Conservation (phyloP, 306 rosid genomes). For the Quercus mongolica region DNA sequence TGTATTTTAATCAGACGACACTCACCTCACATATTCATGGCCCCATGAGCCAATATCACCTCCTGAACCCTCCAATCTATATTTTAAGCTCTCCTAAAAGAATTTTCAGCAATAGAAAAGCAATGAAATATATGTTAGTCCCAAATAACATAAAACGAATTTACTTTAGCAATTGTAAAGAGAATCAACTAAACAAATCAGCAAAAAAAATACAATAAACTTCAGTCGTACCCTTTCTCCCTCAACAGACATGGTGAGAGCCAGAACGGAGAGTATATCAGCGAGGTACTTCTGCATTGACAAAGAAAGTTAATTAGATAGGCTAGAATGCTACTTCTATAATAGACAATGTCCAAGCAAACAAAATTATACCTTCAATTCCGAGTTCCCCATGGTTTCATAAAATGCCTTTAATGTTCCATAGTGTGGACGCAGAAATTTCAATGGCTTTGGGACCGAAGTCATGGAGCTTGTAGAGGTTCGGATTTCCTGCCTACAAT, state of each 20-base stretch:
- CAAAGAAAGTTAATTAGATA: conserved; percentile 1
- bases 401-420: conserved; percentile 77
- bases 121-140: not conserved
- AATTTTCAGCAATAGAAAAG: not conserved
- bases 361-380: conserved; percentile 50
- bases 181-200: not conserved
- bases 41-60: conserved; percentile 99
- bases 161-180: not conserved
- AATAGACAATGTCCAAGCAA: conserved; percentile 1
- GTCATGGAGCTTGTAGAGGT: conserved; percentile 99
- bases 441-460: conserved; percentile 95
- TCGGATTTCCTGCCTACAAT: conserved; percentile 82
- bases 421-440: conserved; percentile 90
- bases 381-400: conserved; percentile 70
- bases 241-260: conserved; percentile 98
- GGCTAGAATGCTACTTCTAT: not conserved
- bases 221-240: conserved; percentile 70
- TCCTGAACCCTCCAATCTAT: conserved; percentile 81
- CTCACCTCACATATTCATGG: conserved; percentile 98
- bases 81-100: conserved; percentile 88
- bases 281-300: conserved; percentile 87
- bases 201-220: not conserved
- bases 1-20: not conserved
- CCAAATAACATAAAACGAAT: not conserved
- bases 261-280: conserved; percentile 90